These are phyloP conservation scores for Amylocystis lapponica DNA, from an alignment of 768 basidiomycete species.

Conservation along the genomic window DNA sequence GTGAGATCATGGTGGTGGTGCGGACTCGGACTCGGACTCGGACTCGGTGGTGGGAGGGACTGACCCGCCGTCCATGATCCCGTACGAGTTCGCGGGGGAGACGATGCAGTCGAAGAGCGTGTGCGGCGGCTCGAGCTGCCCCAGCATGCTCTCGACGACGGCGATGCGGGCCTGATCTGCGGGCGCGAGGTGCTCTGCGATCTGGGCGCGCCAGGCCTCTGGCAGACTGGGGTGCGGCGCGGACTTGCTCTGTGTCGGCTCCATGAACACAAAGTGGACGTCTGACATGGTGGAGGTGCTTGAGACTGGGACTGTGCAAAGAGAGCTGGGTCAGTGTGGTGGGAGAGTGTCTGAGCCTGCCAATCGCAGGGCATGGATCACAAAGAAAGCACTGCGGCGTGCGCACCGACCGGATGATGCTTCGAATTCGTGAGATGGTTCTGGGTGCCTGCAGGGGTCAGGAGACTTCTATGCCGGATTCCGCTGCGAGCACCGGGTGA, in stretches of 20 bases:
- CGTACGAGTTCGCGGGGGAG: conserved; percentile 25
- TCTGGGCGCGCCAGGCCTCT: conserved; percentile 2
- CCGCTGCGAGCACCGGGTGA: no score
- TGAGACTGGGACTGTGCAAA: no score
- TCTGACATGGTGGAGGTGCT: not conserved
- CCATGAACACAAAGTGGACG: conserved; percentile 4
- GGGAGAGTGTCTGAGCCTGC: no score
- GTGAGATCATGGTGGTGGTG: not conserved
- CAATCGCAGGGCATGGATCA: no score
- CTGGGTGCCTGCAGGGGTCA: no score
- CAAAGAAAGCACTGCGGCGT: no score
- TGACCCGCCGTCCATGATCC: conserved; percentile 25
- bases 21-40: not conserved
- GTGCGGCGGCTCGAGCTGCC: conserved; percentile 1
- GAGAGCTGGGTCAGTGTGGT: no score
- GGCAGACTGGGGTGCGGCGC: not conserved
- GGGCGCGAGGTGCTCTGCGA: not conserved
- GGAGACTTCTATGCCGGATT: no score
- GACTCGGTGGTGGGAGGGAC: not conserved
- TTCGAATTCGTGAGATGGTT: no score
- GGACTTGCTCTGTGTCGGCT: not conserved
- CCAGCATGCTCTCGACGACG: conserved; percentile 5
- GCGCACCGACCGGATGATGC: no score
- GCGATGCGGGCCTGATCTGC: not conserved
- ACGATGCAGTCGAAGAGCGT: conserved; percentile 20